Evolutionary conservation across 352 stramenopile species (phyloP).

Genomic region (Pythium angustatum): DNA sequence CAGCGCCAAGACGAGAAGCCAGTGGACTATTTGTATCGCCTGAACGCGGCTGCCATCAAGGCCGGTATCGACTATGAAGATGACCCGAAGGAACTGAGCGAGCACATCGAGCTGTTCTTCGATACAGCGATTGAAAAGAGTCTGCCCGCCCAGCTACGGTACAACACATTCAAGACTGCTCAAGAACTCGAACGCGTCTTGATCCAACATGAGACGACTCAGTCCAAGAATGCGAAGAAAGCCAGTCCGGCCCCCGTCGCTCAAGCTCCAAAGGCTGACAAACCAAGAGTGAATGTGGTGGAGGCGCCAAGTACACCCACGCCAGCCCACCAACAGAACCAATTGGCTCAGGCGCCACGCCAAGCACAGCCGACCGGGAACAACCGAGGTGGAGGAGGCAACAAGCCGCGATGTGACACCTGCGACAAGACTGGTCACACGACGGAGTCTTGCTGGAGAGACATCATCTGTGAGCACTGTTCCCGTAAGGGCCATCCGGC

Average conservation of each 20-base stretch:
- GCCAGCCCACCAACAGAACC: too few relatives aligned
- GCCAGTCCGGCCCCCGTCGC: not conserved
- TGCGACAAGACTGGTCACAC: not conserved
- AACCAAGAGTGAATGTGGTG: not conserved
- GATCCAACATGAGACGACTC: slow-evolving; percentile 1
- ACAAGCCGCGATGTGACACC: not conserved
- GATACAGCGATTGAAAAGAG: not conserved
- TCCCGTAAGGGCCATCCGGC: not conserved
- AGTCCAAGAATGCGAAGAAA: not conserved
- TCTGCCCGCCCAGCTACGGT: not conserved
- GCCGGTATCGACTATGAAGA: not conserved
- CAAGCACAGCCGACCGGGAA: not conserved
- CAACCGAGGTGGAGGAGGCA: not conserved
- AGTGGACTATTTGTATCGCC: slow-evolving; percentile 5
- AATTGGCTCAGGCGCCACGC: not conserved
- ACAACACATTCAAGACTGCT: not conserved
- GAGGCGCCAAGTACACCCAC: not conserved
- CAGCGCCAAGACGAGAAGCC: not conserved
- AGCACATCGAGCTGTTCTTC: slow-evolving; percentile 9
- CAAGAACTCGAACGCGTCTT: not conserved
- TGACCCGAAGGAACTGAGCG: not conserved
- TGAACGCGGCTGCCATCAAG: not conserved
- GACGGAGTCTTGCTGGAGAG: not conserved
- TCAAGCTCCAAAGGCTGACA: not conserved
- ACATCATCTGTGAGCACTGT: not conserved